phyloP scores from a whole-genome alignment of 2,329 filamentous ascomycete species.

The Aspergillus viridinutans region DNA sequence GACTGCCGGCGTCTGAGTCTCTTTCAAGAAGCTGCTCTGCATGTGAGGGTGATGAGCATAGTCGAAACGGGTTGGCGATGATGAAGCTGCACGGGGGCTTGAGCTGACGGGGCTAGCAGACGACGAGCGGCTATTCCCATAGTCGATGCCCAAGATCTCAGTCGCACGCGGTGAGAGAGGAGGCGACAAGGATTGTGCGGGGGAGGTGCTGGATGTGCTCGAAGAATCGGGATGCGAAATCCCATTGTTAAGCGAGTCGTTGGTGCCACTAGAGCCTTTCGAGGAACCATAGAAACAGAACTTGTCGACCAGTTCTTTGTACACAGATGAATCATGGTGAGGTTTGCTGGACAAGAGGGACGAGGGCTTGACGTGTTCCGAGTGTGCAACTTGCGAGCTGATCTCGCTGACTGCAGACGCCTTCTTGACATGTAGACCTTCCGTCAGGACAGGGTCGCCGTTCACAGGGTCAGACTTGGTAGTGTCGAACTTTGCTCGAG shows the following conservation, averaged over 20 bases:
- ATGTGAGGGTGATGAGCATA: constrained; percentile 41
- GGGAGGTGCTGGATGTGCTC: not conserved
- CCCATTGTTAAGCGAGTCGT: not conserved
- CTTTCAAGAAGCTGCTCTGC: constrained; percentile 43
- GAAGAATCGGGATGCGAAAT: not conserved
- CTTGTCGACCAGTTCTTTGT: constrained; percentile 96
- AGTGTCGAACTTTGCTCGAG: constrained; percentile 52
- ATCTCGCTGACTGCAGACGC: constrained; percentile 17
- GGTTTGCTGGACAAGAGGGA: constrained; percentile 59
- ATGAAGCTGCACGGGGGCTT: constrained; percentile 24
- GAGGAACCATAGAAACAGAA: constrained; percentile 78
- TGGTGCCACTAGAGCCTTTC: constrained; percentile 30
- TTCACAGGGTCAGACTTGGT: constrained; percentile 7
- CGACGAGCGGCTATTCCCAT: constrained; percentile 40
- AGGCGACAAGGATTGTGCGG: constrained; percentile 19
- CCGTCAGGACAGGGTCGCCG: constrained; percentile 8
- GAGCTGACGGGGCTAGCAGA: constrained; percentile 36
- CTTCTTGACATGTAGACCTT: constrained; percentile 11
- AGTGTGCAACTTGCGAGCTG: constrained; percentile 9
- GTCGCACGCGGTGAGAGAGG: constrained; percentile 22
- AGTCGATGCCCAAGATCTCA: constrained; percentile 6
- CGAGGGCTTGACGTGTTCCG: constrained; percentile 44
- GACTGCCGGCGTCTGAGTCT: constrained; percentile 44
- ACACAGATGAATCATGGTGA: constrained; percentile 78
- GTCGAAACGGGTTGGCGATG: constrained; percentile 37